Percentiles rank a stretch among this genome's conserved stretches.
phyloP scores from a whole-genome alignment of 805 yeast genomes.

The Wickerhamomyces queroliae region DNA sequence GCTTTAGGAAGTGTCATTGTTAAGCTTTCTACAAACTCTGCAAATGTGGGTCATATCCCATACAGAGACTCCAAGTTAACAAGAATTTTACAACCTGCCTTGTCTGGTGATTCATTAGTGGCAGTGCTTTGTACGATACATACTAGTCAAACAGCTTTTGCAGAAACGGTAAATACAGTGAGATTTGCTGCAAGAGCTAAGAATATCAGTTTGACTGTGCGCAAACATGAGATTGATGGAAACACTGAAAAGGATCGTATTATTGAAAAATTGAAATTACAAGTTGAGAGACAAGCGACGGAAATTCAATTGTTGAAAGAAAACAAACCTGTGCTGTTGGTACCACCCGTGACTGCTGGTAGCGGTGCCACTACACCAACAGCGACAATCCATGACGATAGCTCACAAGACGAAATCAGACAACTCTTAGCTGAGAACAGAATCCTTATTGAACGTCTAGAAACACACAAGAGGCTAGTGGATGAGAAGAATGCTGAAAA shows the following conservation, averaged over 20 bases:
- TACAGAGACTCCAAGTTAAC: conserved; percentile 93
- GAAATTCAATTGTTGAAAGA: conserved; percentile 40
- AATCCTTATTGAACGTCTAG: conserved; percentile 59
- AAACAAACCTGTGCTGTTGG: background rate
- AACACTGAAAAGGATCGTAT: conserved; percentile 41
- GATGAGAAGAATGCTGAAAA: conserved; percentile 53
- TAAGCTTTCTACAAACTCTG: conserved; percentile 39
- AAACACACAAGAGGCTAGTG: conserved; percentile 59
- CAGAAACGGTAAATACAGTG: conserved; percentile 82
- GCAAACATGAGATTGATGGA: conserved; percentile 36
- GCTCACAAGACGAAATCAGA: conserved; percentile 27
- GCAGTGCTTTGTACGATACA: conserved; percentile 86
- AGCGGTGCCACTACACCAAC: conserved; percentile 1
- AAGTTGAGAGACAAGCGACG: conserved; percentile 54
- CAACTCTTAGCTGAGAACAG: conserved; percentile 58
- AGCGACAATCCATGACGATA: no score
- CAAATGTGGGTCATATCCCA: conserved; percentile 65
- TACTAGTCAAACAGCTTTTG: conserved; percentile 48
- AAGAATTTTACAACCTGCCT: conserved; percentile 83
- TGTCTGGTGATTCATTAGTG: conserved; percentile 81
- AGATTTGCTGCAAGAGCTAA: conserved; percentile 93
- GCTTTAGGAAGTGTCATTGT: conserved; percentile 93
- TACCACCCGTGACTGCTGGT: conserved; percentile 4
- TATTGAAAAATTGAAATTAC: conserved; percentile 49
- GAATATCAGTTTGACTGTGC: conserved; percentile 68